Percentiles rank a stretch among this genome's conserved stretches.
These are phyloP conservation scores for Dryas integrifolia DNA, from an alignment of 331 rosid genomes.

Conservation along the genomic window DNA sequence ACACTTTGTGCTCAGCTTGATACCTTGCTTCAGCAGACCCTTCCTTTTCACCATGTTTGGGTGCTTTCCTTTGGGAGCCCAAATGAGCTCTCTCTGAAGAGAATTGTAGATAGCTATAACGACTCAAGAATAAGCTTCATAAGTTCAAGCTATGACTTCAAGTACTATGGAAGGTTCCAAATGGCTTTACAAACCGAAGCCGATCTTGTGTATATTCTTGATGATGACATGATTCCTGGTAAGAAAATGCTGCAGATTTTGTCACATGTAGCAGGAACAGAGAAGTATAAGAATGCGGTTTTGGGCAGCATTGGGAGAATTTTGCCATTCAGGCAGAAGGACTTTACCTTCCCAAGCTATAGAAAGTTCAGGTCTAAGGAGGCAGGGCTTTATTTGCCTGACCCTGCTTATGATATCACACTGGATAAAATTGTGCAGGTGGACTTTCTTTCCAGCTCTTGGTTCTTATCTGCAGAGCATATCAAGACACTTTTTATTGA, in stretches of 20 bases:
- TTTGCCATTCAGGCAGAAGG: constrained; percentile 90
- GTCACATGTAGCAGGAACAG: constrained; percentile 82
- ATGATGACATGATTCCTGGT: constrained; percentile 97
- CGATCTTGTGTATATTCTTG: constrained; percentile 76
- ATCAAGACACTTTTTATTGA: constrained; percentile 86
- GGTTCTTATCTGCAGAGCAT: constrained; percentile 88
- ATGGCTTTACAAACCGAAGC: constrained; percentile 90
- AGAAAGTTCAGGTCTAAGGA: constrained; percentile 88
- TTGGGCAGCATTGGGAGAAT: constrained; percentile 95
- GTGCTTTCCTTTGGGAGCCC: constrained; percentile 98
- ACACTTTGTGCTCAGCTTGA: constrained; percentile 90
- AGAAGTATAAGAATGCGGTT: constrained; percentile 75
- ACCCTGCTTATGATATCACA: constrained; percentile 91
- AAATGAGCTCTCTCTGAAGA: constrained; percentile 62
- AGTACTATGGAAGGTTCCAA: constrained; percentile 97
- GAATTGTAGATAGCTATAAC: constrained; percentile 87
- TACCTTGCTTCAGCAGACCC: constrained; percentile 72
- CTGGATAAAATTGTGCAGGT: constrained; percentile 90
- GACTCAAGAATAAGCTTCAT: constrained; percentile 79
- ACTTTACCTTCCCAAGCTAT: constrained; percentile 87
- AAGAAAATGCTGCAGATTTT: constrained; percentile 85
- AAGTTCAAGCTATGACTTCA: constrained; percentile 86
- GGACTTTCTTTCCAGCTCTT: constrained; percentile 93
- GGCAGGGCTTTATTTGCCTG: constrained; percentile 93
- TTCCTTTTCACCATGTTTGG: constrained; percentile 91